These are phyloP conservation scores for Peniophora sp. DNA, from an alignment of 1,284 basidiomycete genomes.

Conservation along the genomic window DNA sequence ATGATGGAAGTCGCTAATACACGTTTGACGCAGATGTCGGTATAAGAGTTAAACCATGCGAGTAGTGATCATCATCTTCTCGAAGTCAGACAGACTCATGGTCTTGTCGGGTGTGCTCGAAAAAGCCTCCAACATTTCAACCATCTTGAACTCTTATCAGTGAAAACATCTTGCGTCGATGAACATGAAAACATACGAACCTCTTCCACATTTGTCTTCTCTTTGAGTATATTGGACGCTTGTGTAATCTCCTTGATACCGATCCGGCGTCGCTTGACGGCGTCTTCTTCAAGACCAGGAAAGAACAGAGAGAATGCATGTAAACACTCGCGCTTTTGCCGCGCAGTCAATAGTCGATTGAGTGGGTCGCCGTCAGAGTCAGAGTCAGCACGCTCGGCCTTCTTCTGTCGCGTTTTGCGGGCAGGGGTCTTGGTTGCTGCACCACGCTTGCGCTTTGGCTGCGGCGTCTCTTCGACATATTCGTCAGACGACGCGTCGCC, in stretches of 20 bases:
- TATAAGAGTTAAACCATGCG: too few species aligned
- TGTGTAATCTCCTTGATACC: constrained; percentile 57
- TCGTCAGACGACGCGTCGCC: constrained; percentile 17
- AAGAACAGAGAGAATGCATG: constrained; percentile 65
- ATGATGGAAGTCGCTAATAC: background rate
- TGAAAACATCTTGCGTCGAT: constrained; percentile 1
- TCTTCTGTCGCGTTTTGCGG: constrained; percentile 4
- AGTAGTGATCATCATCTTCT: constrained; percentile 59
- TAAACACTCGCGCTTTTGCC: constrained; percentile 47
- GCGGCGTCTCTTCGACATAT: constrained; percentile 16
- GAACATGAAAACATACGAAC: constrained; percentile 26
- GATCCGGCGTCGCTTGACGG: constrained; percentile 42
- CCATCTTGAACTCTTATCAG: constrained; percentile 35
- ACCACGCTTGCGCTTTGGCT: constrained; percentile 9
- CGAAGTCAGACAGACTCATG: constrained; percentile 60
- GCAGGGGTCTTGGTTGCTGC: constrained; percentile 2
- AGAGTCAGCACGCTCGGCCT: constrained; percentile 8
- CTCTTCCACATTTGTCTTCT: constrained; percentile 65
- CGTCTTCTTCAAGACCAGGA: constrained; percentile 32
- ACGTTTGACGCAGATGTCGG: constrained; percentile 12
- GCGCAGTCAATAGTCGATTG: constrained; percentile 29
- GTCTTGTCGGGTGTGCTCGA: constrained; percentile 60
- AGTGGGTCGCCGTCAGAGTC: constrained; percentile 7
- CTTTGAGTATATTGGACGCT: constrained; percentile 50
- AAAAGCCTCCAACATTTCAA: constrained; percentile 69